A percentile compares a stretch with the other conserved stretches of the same genome.
These are phyloP conservation scores for Petunia hybrid DNA, from an alignment of 305 asterid species.

Conservation along the genomic window DNA sequence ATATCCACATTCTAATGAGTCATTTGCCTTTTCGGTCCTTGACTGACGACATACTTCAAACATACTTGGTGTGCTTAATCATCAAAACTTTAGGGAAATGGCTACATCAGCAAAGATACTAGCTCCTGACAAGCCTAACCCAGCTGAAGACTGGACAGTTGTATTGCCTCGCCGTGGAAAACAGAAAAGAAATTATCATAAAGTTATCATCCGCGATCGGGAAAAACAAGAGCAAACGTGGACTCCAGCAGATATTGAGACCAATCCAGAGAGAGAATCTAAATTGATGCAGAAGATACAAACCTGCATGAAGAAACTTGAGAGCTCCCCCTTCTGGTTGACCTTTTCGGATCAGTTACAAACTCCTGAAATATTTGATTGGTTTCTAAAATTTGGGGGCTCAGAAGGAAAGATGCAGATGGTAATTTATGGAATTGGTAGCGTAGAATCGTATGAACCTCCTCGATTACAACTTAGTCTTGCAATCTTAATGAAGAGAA, in stretches of 20 bases:
- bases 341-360: constrained; percentile 56
- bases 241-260: constrained; percentile 61
- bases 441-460: constrained; percentile 71
- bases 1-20: neutral
- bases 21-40: neutral
- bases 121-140: constrained; percentile 36
- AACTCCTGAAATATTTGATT: constrained; percentile 47
- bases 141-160: constrained; percentile 69
- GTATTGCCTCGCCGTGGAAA: constrained; percentile 77
- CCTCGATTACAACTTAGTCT: constrained; percentile 80
- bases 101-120: constrained; percentile 47
- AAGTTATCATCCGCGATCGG: constrained; percentile 40
- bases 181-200: constrained; percentile 43
- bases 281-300: constrained; percentile 67
- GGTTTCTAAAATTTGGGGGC: constrained; percentile 54
- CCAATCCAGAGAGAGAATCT: constrained; percentile 60
- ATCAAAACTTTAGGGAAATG: constrained; percentile 42
- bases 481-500: constrained; percentile 75
- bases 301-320: constrained; percentile 51
- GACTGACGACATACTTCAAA: neutral
- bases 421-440: constrained; percentile 89
- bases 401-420: constrained; percentile 64
- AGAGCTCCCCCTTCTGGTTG: constrained; percentile 52
- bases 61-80: neutral
- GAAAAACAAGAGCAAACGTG: constrained; percentile 55